Conservation (phyloP, 805 yeast species). For the Limtongia smithiae region DNA sequence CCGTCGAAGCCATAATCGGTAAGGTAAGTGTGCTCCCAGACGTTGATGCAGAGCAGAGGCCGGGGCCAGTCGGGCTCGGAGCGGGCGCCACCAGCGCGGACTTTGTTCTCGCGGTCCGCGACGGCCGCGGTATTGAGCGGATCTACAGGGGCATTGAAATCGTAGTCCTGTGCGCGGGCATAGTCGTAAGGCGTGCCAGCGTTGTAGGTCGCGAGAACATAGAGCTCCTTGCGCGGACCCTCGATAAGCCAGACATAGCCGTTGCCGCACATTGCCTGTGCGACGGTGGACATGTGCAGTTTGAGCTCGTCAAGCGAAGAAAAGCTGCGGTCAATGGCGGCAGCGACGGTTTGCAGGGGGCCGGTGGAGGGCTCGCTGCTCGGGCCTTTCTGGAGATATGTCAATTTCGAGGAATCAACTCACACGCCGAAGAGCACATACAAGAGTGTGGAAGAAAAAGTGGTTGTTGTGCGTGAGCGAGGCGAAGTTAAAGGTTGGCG, state of each 20-base stretch:
- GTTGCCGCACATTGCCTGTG: constrained; percentile 73
- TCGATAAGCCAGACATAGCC: constrained; percentile 91
- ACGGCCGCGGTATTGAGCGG: constrained; percentile 29
- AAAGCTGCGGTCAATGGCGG: constrained; percentile 57
- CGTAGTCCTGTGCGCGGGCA: constrained; percentile 60
- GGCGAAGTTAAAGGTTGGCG: constrained; percentile 78
- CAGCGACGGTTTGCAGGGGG: constrained; percentile 25
- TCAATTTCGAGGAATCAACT: background rate
- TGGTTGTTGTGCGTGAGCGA: constrained; percentile 92
- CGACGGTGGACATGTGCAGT: constrained; percentile 64
- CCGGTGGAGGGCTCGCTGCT: constrained; percentile 4
- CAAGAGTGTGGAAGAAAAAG: constrained; percentile 51
- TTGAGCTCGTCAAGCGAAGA: constrained; percentile 76
- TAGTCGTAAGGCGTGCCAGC: constrained; percentile 77
- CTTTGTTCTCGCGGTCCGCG: background rate
- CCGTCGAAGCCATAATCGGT: constrained; percentile 79
- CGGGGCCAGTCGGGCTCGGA: constrained; percentile 36
- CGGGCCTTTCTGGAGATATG: constrained; percentile 2
- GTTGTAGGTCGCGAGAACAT: constrained; percentile 78
- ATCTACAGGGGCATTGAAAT: constrained; percentile 65
- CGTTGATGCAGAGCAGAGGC: constrained; percentile 71
- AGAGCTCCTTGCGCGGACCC: constrained; percentile 46
- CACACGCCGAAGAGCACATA: constrained; percentile 1
- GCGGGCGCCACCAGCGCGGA: constrained; percentile 38
- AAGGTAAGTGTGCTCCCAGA: constrained; percentile 88